phyloP scores from a whole-genome alignment of 345 rosid genomes.

The Chamaenerion angustifolium region DNA sequence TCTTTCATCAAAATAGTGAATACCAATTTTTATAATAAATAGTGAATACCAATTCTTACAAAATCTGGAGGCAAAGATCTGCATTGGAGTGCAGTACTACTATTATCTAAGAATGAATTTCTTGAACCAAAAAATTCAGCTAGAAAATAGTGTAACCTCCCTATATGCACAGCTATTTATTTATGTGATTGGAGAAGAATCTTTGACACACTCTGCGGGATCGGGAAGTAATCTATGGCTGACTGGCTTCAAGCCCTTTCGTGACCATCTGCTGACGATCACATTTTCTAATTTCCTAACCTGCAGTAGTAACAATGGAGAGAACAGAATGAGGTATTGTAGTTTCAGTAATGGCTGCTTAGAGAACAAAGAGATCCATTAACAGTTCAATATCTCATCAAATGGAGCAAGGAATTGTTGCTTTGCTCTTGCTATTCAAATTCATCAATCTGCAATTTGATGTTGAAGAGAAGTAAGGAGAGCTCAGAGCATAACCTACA shows the following conservation, averaged over 20 bases:
- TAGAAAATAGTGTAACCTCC: not conserved
- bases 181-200: slow-evolving; percentile 14
- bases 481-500: no score
- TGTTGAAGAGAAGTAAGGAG: no score
- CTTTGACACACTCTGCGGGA: slow-evolving; percentile 44
- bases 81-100: slow-evolving; percentile 1
- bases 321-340: not conserved
- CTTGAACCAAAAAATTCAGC: not conserved
- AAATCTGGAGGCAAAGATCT: slow-evolving; percentile 5
- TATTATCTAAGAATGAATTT: not conserved
- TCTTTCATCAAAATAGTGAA: no score
- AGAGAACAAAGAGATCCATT: no score
- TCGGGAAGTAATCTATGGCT: slow-evolving; percentile 49
- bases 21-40: no score
- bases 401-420: no score
- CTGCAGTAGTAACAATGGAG: slow-evolving; percentile 21
- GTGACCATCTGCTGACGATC: slow-evolving; percentile 44
- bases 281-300: slow-evolving; percentile 70
- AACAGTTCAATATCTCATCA: no score
- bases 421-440: no score
- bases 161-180: slow-evolving; percentile 4
- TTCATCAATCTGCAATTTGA: no score
- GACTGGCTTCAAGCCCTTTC: slow-evolving; percentile 54
- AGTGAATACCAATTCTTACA: slow-evolving; percentile 1
- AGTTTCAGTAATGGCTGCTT: no score